These are phyloP conservation scores for Neodidymelliopsis sp. DNA, from an alignment of 2,329 filamentous ascomycete species.

Conservation along the genomic window DNA sequence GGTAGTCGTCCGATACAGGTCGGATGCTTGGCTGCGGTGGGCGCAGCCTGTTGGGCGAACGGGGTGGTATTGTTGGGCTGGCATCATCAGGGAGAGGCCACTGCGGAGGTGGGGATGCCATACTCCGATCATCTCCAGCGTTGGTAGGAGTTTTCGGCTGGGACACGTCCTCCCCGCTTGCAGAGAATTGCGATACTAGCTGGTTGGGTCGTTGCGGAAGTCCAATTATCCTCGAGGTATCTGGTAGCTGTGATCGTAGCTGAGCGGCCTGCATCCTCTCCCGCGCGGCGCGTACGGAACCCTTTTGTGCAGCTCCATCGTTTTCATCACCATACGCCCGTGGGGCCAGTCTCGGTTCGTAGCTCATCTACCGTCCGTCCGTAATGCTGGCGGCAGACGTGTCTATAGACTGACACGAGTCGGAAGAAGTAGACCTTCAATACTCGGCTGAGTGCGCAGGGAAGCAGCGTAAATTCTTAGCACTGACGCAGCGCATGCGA, in stretches of 20 bases:
- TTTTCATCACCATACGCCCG: slow-evolving; percentile 38
- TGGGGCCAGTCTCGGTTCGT: slow-evolving; percentile 45
- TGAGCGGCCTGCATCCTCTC: slow-evolving; percentile 43
- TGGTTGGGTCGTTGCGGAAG: slow-evolving; percentile 47
- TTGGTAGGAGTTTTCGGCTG: slow-evolving; percentile 27
- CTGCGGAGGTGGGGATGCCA: slow-evolving; percentile 49
- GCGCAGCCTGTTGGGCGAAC: slow-evolving; percentile 45
- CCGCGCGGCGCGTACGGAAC: slow-evolving; percentile 49
- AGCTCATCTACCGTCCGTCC: slow-evolving; percentile 45
- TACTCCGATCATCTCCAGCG: slow-evolving; percentile 20
- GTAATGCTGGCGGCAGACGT: slow-evolving; percentile 41
- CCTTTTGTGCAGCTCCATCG: slow-evolving; percentile 38
- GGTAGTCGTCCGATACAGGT: slow-evolving; percentile 46
- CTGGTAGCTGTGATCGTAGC: slow-evolving; percentile 38
- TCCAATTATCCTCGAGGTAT: slow-evolving; percentile 46
- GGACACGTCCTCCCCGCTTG: slow-evolving; percentile 21
- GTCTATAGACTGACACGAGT: slow-evolving; percentile 45
- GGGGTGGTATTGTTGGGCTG: slow-evolving; percentile 31
- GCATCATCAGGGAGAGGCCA: slow-evolving; percentile 56
- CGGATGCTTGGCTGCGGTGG: slow-evolving; percentile 53
- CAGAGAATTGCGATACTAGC: slow-evolving; percentile 35
- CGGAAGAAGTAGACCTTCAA: slow-evolving; percentile 12
- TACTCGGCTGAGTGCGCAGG: slow-evolving; percentile 10
- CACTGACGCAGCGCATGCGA: slow-evolving; percentile 13
- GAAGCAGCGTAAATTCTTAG: slow-evolving; percentile 1